Evolutionary conservation across 2,329 filamentous ascomycete species (phyloP).

Genomic region (Gnomoniopsis sp.): DNA sequence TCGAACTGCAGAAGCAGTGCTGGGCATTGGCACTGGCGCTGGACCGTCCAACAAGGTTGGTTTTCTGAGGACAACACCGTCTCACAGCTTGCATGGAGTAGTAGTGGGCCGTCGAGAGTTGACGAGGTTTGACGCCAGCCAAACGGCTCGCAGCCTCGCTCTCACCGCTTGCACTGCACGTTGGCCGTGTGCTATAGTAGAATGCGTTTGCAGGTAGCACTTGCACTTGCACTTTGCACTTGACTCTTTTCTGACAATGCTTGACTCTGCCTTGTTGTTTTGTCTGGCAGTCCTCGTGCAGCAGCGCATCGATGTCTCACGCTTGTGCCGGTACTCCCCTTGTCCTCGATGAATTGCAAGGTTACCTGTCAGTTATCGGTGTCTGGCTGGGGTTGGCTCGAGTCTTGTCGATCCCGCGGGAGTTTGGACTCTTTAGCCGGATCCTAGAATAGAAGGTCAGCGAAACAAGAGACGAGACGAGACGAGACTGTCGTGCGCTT

Average conservation of each 20-base stretch:
- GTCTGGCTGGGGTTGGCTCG: background rate
- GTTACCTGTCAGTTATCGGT: background rate
- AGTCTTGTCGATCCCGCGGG: background rate
- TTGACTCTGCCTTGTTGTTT: slow-evolving; percentile 2
- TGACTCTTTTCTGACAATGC: slow-evolving; percentile 1
- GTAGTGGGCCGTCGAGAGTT: slow-evolving; percentile 3
- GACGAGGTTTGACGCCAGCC: background rate
- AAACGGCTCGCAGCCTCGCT: slow-evolving; percentile 21
- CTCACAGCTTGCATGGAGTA: slow-evolving; percentile 10
- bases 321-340: background rate
- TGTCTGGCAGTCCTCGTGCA: background rate
- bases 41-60: no score
- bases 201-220: slow-evolving; percentile 18
- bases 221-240: background rate
- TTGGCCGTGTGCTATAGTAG: slow-evolving; percentile 18
- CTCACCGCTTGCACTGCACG: slow-evolving; percentile 33
- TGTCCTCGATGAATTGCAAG: background rate
- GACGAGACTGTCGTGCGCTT: background rate
- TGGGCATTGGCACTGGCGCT: no score
- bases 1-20: no score
- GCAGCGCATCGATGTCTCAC: background rate
- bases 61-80: background rate
- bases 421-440: background rate
- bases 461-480: background rate
- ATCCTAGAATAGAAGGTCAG: background rate